Evolutionary conservation across 306 rosid genomes (phyloP).

Genomic region (Citrullus colocynthis): DNA sequence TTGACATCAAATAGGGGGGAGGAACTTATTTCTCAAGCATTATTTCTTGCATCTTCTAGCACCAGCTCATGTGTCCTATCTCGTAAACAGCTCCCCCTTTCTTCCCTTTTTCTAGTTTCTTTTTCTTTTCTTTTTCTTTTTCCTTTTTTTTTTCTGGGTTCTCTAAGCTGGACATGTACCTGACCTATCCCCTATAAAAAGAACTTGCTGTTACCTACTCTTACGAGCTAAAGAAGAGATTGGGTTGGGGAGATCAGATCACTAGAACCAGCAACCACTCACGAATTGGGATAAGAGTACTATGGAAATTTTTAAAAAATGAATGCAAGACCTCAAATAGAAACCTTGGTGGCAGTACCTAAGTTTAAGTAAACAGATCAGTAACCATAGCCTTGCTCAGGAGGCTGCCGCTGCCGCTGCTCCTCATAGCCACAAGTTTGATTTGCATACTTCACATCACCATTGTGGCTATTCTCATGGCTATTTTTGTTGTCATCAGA

Average conservation of each 20-base stretch:
- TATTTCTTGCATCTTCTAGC: background rate
- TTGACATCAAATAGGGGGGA: background rate
- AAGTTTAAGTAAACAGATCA: slow-evolving; percentile 16
- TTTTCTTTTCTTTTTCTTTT: background rate
- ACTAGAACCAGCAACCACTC: background rate
- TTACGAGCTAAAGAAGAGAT: background rate
- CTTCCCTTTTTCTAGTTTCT: background rate
- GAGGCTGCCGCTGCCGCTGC: slow-evolving; percentile 19
- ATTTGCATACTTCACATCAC: slow-evolving; percentile 17
- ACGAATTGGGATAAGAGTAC: background rate
- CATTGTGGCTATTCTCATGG: slow-evolving; percentile 4
- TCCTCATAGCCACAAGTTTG: slow-evolving; percentile 17
- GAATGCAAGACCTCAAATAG: background rate
- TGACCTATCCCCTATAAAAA: background rate
- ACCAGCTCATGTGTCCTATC: background rate
- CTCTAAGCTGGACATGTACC: background rate
- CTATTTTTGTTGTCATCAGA: slow-evolving; percentile 5
- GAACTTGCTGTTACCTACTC: background rate
- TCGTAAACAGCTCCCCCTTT: background rate
- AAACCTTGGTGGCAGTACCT: background rate
- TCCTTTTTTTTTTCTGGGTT: background rate
- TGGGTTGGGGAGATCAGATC: background rate
- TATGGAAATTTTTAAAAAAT: background rate
- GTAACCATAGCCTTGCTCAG: slow-evolving; percentile 15
- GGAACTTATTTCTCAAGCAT: background rate